Conservation (phyloP, 495 filamentous ascomycete species). For the Penicillium paradoxum region DNA sequence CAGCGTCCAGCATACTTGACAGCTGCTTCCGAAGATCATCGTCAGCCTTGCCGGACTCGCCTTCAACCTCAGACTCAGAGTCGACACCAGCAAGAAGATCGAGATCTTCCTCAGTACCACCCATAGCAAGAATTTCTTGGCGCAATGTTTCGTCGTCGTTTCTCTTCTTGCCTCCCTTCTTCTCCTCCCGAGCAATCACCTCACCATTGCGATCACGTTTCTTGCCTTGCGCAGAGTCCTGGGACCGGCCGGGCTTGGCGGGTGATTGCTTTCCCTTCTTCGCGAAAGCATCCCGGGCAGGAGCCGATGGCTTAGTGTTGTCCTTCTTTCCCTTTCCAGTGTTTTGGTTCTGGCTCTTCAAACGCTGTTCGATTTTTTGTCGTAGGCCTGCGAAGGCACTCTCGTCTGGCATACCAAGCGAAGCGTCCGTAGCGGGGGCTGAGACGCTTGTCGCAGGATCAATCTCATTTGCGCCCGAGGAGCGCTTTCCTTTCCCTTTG, state of each 20-base stretch:
- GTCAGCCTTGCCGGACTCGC: constrained; percentile 27
- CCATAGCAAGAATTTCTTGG: constrained; percentile 70
- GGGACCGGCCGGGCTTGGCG: constrained; percentile 26
- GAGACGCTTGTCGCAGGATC: constrained; percentile 13
- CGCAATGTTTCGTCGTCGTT: constrained; percentile 44
- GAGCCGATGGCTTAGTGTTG: constrained; percentile 23
- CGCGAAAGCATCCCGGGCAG: constrained; percentile 12
- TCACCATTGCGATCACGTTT: constrained; percentile 51
- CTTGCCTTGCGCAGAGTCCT: constrained; percentile 33
- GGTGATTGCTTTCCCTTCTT: constrained; percentile 28
- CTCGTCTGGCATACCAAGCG: constrained; percentile 47
- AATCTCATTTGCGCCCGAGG: constrained; percentile 29
- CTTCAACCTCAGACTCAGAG: constrained; percentile 58
- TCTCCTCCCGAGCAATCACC: constrained; percentile 37
- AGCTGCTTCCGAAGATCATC: constrained; percentile 40
- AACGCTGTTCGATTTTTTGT: constrained; percentile 55
- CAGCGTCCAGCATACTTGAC: constrained; percentile 39
- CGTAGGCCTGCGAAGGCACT: constrained; percentile 58
- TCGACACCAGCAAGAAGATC: constrained; percentile 58
- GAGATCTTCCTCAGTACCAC: constrained; percentile 71
- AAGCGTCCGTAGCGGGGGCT: constrained; percentile 20
- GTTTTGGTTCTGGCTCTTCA: constrained; percentile 44
- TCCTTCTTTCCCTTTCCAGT: constrained; percentile 46
- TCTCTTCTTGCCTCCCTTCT: constrained; percentile 18
- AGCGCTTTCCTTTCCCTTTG: constrained; percentile 41